Percentiles rank a stretch among this genome's conserved stretches.
phyloP scores from a whole-genome alignment of 495 filamentous ascomycete genomes.

The Monascus purpureus region DNA sequence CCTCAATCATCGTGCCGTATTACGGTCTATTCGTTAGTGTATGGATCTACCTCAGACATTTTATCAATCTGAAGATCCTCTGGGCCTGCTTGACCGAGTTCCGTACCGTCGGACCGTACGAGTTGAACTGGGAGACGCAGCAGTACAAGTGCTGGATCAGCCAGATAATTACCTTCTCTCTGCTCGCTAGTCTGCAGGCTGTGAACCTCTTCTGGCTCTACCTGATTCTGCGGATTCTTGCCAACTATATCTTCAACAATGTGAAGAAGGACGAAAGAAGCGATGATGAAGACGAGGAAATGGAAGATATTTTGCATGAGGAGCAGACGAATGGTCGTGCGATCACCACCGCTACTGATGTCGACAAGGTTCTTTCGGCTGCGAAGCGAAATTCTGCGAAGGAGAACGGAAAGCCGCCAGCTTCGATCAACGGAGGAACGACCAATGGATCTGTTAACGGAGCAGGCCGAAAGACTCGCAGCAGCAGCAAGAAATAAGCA shows the following conservation, averaged over 20 bases:
- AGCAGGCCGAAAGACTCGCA: constrained; percentile 12
- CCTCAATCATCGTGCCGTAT: constrained; percentile 61
- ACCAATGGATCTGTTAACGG: constrained; percentile 15
- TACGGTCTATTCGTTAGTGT: constrained; percentile 68
- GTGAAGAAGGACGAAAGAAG: constrained; percentile 42
- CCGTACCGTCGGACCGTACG: constrained; percentile 74
- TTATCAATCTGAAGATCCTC: constrained; percentile 78
- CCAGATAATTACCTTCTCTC: constrained; percentile 53
- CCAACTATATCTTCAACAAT: constrained; percentile 39
- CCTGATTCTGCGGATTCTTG: constrained; percentile 62
- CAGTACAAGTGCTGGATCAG: constrained; percentile 74
- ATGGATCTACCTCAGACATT: constrained; percentile 91
- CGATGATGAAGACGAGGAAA: constrained; percentile 44
- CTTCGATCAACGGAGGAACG: constrained; percentile 26
- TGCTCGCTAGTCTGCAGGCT: constrained; percentile 62
- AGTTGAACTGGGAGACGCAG: constrained; percentile 69
- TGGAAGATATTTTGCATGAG: constrained; percentile 18
- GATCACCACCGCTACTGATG: constrained; percentile 14
- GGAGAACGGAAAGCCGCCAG: constrained; percentile 24
- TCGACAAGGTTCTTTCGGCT: constrained; percentile 9
- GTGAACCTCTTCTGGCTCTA: constrained; percentile 84
- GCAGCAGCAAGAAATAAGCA: constrained; percentile 10
- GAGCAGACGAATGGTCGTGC: constrained; percentile 11
- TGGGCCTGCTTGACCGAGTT: constrained; percentile 78
- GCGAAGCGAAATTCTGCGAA: constrained; percentile 12